Evolutionary conservation across 2,329 filamentous ascomycete species (phyloP).

Genomic region (Bipolaris oryzae): DNA sequence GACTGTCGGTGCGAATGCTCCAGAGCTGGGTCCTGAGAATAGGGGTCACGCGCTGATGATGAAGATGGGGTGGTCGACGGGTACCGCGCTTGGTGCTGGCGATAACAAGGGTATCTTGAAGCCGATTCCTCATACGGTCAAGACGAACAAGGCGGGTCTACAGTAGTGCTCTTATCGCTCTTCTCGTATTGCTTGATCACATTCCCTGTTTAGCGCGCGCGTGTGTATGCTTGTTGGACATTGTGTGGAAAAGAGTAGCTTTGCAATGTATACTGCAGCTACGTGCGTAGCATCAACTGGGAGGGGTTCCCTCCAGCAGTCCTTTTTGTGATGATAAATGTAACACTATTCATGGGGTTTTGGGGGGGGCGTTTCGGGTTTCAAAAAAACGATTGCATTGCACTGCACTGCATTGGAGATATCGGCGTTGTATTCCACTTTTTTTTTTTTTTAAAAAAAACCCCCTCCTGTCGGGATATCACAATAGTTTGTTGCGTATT

Average conservation of each 20-base stretch:
- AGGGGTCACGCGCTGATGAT: slow-evolving; percentile 86
- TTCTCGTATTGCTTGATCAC: background rate
- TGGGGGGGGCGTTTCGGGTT: background rate
- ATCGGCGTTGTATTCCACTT: background rate
- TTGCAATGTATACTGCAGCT: background rate
- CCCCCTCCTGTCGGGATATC: background rate
- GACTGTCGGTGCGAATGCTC: slow-evolving; percentile 81
- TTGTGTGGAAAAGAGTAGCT: background rate
- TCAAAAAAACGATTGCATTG: background rate
- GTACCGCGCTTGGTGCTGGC: slow-evolving; percentile 78
- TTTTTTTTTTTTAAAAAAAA: background rate
- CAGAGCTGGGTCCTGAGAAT: slow-evolving; percentile 82
- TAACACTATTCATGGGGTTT: background rate
- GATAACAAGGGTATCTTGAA: slow-evolving; percentile 89
- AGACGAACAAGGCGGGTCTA: slow-evolving; percentile 82
- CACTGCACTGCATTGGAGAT: background rate
- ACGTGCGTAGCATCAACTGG: background rate
- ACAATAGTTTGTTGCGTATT: background rate
- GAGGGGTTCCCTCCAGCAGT: background rate
- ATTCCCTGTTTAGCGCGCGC: background rate
- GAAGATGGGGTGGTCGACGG: slow-evolving; percentile 95
- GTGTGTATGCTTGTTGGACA: background rate
- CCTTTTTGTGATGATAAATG: background rate
- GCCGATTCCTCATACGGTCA: slow-evolving; percentile 85
- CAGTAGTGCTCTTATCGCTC: slow-evolving; percentile 16